These are phyloP conservation scores for Peronospora belbahrii DNA, from an alignment of 352 stramenopile genomes.

Conservation along the genomic window DNA sequence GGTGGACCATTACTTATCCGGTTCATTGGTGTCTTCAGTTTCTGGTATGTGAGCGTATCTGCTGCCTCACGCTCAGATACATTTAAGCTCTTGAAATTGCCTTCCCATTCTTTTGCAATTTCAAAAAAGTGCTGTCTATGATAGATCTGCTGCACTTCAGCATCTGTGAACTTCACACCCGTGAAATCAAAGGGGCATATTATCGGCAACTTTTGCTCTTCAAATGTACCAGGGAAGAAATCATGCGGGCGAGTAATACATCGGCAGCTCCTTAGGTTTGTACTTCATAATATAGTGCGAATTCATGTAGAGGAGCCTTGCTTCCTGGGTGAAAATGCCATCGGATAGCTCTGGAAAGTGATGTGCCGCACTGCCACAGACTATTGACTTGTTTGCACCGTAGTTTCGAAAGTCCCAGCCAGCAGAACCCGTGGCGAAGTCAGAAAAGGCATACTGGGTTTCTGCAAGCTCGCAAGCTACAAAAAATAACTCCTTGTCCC, in stretches of 20 bases:
- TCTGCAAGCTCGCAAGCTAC: slow-evolving; percentile 39
- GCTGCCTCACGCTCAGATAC: slow-evolving; percentile 11
- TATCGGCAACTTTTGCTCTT: slow-evolving; percentile 24
- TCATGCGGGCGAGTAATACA: slow-evolving; percentile 32
- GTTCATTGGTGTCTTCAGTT: slow-evolving; percentile 9
- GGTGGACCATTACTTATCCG: slow-evolving; percentile 10
- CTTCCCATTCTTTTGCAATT: slow-evolving; percentile 22
- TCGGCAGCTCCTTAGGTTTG: slow-evolving; percentile 22
- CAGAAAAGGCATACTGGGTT: slow-evolving; percentile 31
- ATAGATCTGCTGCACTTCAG: slow-evolving; percentile 27
- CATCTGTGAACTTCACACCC: slow-evolving; percentile 19
- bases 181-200: slow-evolving; percentile 39
- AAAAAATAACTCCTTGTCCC: slow-evolving; percentile 43
- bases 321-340: slow-evolving; percentile 13
- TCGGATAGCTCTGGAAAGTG: slow-evolving; percentile 28
- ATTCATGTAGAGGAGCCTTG: slow-evolving; percentile 41
- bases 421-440: slow-evolving; percentile 33
- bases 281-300: slow-evolving; percentile 41
- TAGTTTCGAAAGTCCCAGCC: slow-evolving; percentile 24
- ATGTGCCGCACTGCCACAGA: slow-evolving; percentile 46
- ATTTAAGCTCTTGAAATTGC: slow-evolving; percentile 12
- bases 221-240: slow-evolving; percentile 36
- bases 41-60: slow-evolving; percentile 20
- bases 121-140: slow-evolving; percentile 29
- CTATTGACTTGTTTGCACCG: slow-evolving; percentile 20